Evolutionary conservation across 768 basidiomycete genomes (phyloP).

Genomic region (Phaffia australis): DNA sequence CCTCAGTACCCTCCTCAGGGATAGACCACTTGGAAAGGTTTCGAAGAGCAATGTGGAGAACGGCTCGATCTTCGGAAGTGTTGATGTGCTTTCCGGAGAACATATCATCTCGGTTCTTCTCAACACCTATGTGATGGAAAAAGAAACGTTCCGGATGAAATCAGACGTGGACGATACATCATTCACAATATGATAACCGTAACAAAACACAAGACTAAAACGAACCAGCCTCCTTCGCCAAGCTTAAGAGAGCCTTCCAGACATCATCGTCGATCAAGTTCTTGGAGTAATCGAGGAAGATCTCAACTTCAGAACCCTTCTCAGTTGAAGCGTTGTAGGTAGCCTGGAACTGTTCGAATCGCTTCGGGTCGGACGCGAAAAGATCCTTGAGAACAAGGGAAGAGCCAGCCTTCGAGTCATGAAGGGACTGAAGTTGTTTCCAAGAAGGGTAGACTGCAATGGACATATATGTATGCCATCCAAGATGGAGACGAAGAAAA

Average conservation of each 20-base stretch:
- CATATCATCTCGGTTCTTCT: conserved; percentile 79
- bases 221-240: conserved; percentile 63
- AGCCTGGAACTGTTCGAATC: conserved; percentile 55
- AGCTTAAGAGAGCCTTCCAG: conserved; percentile 60
- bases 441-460: conserved; percentile 69
- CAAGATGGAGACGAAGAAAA: neutral
- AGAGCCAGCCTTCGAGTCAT: conserved; percentile 54
- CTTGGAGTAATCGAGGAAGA: conserved; percentile 95
- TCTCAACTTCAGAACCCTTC: conserved; percentile 54
- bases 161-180: neutral
- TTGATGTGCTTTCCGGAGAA: conserved; percentile 95
- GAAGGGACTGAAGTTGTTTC: conserved; percentile 78
- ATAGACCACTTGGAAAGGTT: conserved; percentile 61
- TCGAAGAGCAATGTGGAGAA: conserved; percentile 86
- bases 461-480: neutral
- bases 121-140: conserved; percentile 46
- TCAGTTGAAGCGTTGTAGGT: conserved; percentile 51
- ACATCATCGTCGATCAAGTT: conserved; percentile 84
- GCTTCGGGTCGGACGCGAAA: conserved; percentile 73
- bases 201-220: neutral
- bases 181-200: neutral
- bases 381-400: conserved; percentile 82
- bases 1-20: conserved; percentile 64
- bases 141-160: neutral
- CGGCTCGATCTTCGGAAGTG: conserved; percentile 94